Evolutionary conservation across 148 eudicot genomes (phyloP).

Genomic region (Spergularia bocconei): DNA sequence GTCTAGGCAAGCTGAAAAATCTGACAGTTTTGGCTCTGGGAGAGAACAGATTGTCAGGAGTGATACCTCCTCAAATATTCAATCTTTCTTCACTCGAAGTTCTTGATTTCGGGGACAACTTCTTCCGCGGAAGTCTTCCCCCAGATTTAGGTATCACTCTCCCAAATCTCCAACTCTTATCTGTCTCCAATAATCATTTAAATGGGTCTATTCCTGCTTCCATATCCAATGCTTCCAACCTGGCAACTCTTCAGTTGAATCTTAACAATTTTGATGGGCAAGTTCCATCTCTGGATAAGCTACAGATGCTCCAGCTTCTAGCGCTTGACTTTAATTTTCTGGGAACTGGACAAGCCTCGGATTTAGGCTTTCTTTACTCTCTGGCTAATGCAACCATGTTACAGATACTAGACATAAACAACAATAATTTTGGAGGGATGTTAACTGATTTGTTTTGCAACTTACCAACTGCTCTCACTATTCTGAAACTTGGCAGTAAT

Average conservation of each 20-base stretch:
- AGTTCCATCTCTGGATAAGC: constrained; percentile 8
- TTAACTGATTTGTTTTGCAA: constrained; percentile 32
- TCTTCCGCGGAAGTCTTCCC: constrained; percentile 25
- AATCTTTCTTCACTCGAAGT: constrained; percentile 3
- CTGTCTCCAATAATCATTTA: not conserved
- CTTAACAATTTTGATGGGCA: constrained; percentile 16
- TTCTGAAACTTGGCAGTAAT: not conserved
- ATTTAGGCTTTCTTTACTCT: constrained; percentile 27
- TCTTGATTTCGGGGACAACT: constrained; percentile 2
- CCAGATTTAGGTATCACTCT: not conserved
- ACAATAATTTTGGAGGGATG: constrained; percentile 32
- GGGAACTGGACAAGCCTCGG: constrained; percentile 17
- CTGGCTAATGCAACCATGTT: constrained; percentile 34
- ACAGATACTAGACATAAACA: not conserved
- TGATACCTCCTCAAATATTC: constrained; percentile 19
- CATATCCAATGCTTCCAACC: constrained; percentile 18
- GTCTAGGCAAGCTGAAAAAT: constrained; percentile 10
- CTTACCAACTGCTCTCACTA: constrained; percentile 23
- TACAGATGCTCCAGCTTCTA: not conserved
- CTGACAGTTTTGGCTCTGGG: not conserved
- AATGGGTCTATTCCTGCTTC: constrained; percentile 22
- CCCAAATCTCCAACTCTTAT: constrained; percentile 3
- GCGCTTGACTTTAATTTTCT: constrained; percentile 20
- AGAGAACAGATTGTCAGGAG: constrained; percentile 13
- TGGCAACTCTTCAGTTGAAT: not conserved